These are phyloP conservation scores for Rhizopus delemar DNA, from an alignment of 371 early-diverging fungal genomes.

Conservation along the genomic window DNA sequence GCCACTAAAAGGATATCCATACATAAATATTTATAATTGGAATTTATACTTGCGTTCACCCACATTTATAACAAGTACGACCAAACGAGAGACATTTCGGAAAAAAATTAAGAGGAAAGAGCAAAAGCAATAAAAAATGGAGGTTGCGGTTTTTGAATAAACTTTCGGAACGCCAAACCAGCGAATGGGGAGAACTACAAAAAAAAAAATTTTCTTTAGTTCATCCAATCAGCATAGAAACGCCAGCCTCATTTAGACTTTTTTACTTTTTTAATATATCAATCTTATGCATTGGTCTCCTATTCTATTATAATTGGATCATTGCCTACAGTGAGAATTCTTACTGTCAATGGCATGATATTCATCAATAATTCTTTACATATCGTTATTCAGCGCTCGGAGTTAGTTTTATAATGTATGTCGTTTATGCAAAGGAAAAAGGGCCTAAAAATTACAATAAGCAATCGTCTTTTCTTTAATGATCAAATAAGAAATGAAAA, in stretches of 20 bases:
- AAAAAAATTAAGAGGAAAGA: slow-evolving; percentile 7
- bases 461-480: too few relatives aligned
- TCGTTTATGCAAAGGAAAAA: too few relatives aligned
- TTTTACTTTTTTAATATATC: background rate
- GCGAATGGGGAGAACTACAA: slow-evolving; percentile 12
- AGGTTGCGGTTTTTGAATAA: slow-evolving; percentile 1
- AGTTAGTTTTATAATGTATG: too few relatives aligned
- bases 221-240: background rate
- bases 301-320: too few relatives aligned
- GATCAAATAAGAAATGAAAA: too few relatives aligned
- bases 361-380: too few relatives aligned
- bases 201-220: slow-evolving; percentile 8
- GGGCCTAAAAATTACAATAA: too few relatives aligned
- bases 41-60: slow-evolving; percentile 52
- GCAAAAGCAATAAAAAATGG: background rate
- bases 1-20: background rate
- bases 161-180: slow-evolving; percentile 4
- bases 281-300: too few relatives aligned
- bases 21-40: slow-evolving; percentile 15
- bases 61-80: slow-evolving; percentile 51
- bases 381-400: too few relatives aligned
- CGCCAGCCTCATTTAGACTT: background rate
- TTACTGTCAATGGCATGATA: too few relatives aligned
- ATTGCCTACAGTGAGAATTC: too few relatives aligned
- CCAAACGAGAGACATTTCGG: slow-evolving; percentile 47